phyloP scores from a whole-genome alignment of 1,284 basidiomycete species.

The Phenoliferia sp. region DNA sequence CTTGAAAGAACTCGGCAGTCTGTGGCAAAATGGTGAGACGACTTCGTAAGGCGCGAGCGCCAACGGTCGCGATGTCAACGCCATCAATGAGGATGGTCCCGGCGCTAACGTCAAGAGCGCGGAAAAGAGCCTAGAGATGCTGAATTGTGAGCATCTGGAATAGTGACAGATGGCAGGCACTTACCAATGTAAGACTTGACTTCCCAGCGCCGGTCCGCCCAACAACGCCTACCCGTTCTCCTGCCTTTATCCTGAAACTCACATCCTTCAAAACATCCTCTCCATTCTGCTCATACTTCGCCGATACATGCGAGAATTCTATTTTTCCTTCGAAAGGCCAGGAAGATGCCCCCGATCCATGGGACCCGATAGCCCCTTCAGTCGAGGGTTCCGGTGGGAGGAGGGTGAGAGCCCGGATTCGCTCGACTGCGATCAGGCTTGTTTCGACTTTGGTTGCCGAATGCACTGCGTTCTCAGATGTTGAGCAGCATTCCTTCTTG shows the following conservation, averaged over 20 bases:
- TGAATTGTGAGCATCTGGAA: not conserved
- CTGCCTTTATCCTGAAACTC: conserved; percentile 58
- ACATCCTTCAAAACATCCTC: conserved; percentile 73
- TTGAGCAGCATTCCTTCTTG: too few relatives aligned
- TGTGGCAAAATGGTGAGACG: conserved; percentile 87
- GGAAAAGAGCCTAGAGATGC: conserved; percentile 50
- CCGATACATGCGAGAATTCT: conserved; percentile 62
- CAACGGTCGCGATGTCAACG: conserved; percentile 74
- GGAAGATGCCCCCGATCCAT: conserved; percentile 28
- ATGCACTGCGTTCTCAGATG: too few relatives aligned
- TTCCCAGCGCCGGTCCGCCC: conserved; percentile 80
- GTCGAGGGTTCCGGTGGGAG: conserved; percentile 68
- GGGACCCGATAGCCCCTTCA: conserved; percentile 61
- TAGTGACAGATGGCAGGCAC: not conserved
- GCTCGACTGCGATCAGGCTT: conserved; percentile 72
- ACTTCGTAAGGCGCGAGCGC: conserved; percentile 65
- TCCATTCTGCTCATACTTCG: conserved; percentile 71
- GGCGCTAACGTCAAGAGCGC: conserved; percentile 72
- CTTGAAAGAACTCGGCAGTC: conserved; percentile 35
- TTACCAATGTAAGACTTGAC: conserved; percentile 58
- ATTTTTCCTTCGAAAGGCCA: conserved; percentile 78
- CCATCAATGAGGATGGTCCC: conserved; percentile 80
- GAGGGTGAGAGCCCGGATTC: conserved; percentile 58
- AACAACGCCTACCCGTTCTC: conserved; percentile 78
- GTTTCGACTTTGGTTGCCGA: conserved; percentile 50